Base-by-base conservation (phyloP, 768 basidiomycete species). In the Suillus subaureus region DNA sequence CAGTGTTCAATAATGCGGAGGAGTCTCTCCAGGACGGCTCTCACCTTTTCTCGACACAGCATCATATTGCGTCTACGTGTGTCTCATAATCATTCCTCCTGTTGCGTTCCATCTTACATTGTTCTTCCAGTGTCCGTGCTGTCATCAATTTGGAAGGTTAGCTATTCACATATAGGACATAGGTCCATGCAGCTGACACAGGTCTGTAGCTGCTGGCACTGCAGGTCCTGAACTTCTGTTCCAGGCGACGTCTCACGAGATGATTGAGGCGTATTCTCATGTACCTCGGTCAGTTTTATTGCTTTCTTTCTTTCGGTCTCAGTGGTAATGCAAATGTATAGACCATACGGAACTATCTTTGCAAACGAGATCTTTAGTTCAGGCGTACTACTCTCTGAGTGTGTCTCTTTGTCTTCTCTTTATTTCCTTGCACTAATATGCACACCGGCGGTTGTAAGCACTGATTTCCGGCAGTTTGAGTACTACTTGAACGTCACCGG, bases 1-100 rank as follows among this genome's bases (percentile, higher is more conserved):
- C 67, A 96, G 94, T 99, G 67, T 97, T 97, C 81, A 98, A 98
- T 70, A 85, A 97, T 67, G 97, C 91, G 13, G 96, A 99, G 77
- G 96, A 99, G 74, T 94, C 91, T 1, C 79, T 99, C 37, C 97
- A 98, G 76, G 97, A 98, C 72, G 96, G 91, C 0, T 96, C 94
- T 0, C 96, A 99, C 77, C 81, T 97, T 5, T 99, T 90, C 76
- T 89, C 95, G 7, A 97, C 95, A 1, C 94, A 97, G 71, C 94
- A 97, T 74, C 87, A 87, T 18, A 82, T 82, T 65, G 89, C 87
- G 35, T 74, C 83, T 12, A 92, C 89, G 92, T 92, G 63, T 70
- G 89, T 80, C 40, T 31, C 16, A 2, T 47, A 56, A n/a, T 37
- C 45, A 13, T 65, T n/a, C 62, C 33, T 67, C 57, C 51, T 55